phyloP scores from a whole-genome alignment of 2,329 filamentous ascomycete species.

The Escovopsis sp. region DNA sequence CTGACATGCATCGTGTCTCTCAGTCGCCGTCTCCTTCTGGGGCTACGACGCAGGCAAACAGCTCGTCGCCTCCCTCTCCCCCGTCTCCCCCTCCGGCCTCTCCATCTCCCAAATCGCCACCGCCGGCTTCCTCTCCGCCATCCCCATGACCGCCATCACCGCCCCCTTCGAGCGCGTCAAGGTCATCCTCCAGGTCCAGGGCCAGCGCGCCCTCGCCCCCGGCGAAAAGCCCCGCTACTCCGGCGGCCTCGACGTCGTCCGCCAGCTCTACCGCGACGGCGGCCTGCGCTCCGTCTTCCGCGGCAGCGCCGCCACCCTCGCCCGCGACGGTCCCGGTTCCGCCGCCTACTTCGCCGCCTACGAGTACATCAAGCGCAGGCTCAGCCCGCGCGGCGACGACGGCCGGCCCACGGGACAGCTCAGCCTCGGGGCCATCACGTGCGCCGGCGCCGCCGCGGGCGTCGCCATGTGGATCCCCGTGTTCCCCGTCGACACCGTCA shows the following conservation, averaged over 20 bases:
- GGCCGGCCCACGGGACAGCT: slow-evolving; percentile 63
- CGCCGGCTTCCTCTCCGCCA: slow-evolving; percentile 92
- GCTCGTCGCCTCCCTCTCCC: slow-evolving; percentile 56
- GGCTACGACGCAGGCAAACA: slow-evolving; percentile 93
- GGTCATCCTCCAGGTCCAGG: slow-evolving; percentile 94
- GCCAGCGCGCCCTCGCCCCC: slow-evolving; percentile 72
- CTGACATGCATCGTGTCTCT: too few species aligned
- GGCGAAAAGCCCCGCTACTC: slow-evolving; percentile 88
- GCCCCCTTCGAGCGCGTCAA: slow-evolving; percentile 98
- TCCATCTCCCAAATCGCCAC: slow-evolving; percentile 76
- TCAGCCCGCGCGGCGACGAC: slow-evolving; percentile 67
- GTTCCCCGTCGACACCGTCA: slow-evolving; percentile 94
- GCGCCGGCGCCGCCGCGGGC: slow-evolving; percentile 78
- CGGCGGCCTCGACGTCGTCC: slow-evolving; percentile 77
- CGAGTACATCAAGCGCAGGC: slow-evolving; percentile 77
- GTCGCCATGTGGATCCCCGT: slow-evolving; percentile 99
- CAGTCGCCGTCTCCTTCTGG: slow-evolving; percentile 59
- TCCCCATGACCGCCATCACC: slow-evolving; percentile 97
- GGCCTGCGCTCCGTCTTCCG: slow-evolving; percentile 86
- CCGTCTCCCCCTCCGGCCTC: slow-evolving; percentile 50
- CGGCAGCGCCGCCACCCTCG: slow-evolving; percentile 77
- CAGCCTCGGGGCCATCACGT: slow-evolving; percentile 67
- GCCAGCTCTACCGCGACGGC: slow-evolving; percentile 82
- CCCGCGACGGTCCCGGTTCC: slow-evolving; percentile 80
- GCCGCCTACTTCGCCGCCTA: slow-evolving; percentile 97